Evolutionary conservation across 176 grass and related monocot species (phyloP).

Genomic region (Lolium rigidum): DNA sequence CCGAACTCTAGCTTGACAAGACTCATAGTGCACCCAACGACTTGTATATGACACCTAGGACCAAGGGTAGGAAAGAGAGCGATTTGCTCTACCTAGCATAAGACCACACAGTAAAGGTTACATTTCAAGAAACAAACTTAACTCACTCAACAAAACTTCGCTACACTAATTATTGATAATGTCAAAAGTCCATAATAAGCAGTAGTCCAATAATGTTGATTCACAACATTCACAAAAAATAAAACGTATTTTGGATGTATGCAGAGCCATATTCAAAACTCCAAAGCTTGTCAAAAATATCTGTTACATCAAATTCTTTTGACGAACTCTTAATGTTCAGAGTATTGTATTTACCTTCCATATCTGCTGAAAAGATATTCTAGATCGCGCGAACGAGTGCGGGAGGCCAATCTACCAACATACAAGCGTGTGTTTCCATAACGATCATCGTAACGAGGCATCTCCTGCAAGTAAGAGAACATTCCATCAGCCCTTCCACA

Average conservation of each 20-base stretch:
- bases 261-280: not conserved
- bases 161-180: not conserved
- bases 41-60: not conserved
- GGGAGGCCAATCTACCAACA: conserved; percentile 78
- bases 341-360: conserved; percentile 72
- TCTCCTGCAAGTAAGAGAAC: conserved; percentile 64
- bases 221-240: not conserved
- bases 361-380: conserved; percentile 93
- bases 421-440: conserved; percentile 79
- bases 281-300: not conserved
- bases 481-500: not conserved
- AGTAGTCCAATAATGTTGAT: not conserved
- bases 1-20: conserved; percentile 16
- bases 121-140: not conserved
- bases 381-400: conserved; percentile 81
- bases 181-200: not conserved
- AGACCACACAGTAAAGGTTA: not conserved
- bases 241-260: not conserved
- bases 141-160: not conserved
- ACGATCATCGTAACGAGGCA: conserved; percentile 94
- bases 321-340: not conserved
- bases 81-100: not conserved
- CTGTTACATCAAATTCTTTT: not conserved
- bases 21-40: not conserved
- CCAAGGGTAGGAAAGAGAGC: not conserved